phyloP scores from a whole-genome alignment of 108 stramenopile species.

The Parietichytrium sp. region DNA sequence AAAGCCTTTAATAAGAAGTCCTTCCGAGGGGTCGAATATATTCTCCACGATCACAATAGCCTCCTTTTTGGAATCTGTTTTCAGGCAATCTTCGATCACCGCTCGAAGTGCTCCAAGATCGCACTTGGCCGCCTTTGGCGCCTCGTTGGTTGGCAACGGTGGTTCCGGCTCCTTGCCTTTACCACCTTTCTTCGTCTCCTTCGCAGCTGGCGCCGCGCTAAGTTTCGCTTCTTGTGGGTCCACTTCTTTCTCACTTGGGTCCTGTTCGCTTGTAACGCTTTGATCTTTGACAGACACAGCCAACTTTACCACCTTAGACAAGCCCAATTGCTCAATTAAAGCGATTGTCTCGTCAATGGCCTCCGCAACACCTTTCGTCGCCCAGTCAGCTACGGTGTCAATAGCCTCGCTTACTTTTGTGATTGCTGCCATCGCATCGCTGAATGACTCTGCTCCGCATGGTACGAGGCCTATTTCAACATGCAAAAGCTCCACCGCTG shows the following conservation, averaged over 20 bases:
- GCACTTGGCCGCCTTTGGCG: background rate
- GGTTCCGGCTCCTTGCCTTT: background rate
- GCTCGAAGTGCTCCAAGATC: background rate
- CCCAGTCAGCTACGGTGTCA: background rate
- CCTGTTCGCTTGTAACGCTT: background rate
- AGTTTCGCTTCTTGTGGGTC: background rate
- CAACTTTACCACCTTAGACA: conserved; percentile 7
- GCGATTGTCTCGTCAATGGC: background rate
- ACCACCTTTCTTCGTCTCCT: background rate
- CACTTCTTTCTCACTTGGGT: background rate
- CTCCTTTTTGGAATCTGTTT: background rate
- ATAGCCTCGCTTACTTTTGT: background rate
- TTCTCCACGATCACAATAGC: background rate
- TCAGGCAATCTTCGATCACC: background rate
- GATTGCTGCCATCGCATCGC: background rate
- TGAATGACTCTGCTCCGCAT: background rate
- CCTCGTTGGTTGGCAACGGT: background rate
- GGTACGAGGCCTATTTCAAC: conserved; percentile 4
- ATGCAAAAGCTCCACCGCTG: background rate
- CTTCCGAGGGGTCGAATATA: background rate
- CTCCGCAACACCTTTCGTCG: too few species aligned
- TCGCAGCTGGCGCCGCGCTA: background rate
- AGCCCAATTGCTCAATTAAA: background rate
- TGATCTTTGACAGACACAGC: background rate
- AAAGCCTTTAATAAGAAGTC: background rate